Evolutionary conservation across 78 protist genomes (phyloP), one percentile per base, ranked within the genome.

Genomic region (Cavenderia fasciculata): DNA sequence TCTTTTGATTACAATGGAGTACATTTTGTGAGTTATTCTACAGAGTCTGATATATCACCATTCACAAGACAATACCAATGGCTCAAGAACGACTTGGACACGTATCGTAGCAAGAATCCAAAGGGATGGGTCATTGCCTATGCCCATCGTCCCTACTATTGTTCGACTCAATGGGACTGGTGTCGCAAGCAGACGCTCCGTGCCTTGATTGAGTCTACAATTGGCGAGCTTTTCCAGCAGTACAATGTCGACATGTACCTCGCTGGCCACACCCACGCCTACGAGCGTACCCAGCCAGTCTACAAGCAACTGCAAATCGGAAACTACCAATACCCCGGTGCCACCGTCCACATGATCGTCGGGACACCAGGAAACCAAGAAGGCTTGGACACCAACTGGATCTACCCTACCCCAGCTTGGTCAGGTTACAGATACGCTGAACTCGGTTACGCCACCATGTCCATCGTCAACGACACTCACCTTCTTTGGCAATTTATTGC

Each of bases 301-400:
- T 82, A 82, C 57, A 47, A 68, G 40, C 79, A 68, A 43, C 4
- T 72, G 1, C 31, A 21, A 16, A 57, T 82, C 68, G 90, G 90
- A 18, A 43, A 59, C 46, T 82, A 68, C n/a, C 71, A 82, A 4
- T 68, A 82, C 40, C 90, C 90, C 51, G 90, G 90, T 41, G 90
- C 72, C 43, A 82, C 90, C 2, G 44, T 82, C 41, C 90, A 82
- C 41, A 49, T 82, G 52, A 43, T 61, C 5, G 29, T 82, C 68
- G 90, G 90, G 21, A 57, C 90, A 25, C 78, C 90, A 25, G 90
- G 90, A 16, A 82, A 82, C 29, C 90, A 82, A 68, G 78, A 82
- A 44, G 78, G 90, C 40, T 36, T 82, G 23, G 90, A 82, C 23
- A 66, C 62, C 25, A 59, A 51, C 38, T 34, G 49, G n/a, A 49